These are phyloP conservation scores for Fusarium ramigenum DNA, from an alignment of 2,329 filamentous ascomycete species.

Conservation along the genomic window DNA sequence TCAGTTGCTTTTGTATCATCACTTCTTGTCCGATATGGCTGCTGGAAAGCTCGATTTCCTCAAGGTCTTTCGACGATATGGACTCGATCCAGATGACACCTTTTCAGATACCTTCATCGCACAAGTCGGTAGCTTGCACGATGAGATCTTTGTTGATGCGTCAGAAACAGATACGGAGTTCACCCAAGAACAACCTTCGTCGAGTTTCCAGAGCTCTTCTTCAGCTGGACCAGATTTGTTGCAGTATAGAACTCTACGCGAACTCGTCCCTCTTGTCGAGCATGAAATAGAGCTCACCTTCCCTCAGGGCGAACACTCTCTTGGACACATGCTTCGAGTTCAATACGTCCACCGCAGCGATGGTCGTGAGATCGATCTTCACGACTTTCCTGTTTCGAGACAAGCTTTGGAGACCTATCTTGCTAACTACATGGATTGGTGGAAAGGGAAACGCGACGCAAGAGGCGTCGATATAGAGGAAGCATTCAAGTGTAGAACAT, in stretches of 20 bases:
- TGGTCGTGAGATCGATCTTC: constrained; percentile 62
- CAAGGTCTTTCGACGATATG: constrained; percentile 75
- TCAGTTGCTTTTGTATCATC: constrained; percentile 90
- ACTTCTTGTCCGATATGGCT: constrained; percentile 80
- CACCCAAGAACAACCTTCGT: constrained; percentile 12
- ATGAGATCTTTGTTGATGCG: constrained; percentile 68
- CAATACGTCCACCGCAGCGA: constrained; percentile 64
- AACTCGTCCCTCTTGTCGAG: constrained; percentile 57
- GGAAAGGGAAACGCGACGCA: constrained; percentile 78
- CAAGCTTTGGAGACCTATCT: constrained; percentile 73
- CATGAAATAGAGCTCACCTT: constrained; percentile 63
- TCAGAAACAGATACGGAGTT: constrained; percentile 46
- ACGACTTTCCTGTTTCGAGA: constrained; percentile 73
- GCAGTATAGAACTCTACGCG: constrained; percentile 59
- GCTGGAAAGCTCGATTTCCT: constrained; percentile 75
- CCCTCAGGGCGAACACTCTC: constrained; percentile 56
- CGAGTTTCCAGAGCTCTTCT: constrained; percentile 30
- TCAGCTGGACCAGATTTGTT: constrained; percentile 49
- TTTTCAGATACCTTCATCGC: constrained; percentile 86
- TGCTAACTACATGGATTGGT: constrained; percentile 80
- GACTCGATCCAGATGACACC: constrained; percentile 67
- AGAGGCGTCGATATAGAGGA: constrained; percentile 84
- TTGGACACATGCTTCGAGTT: constrained; percentile 62
- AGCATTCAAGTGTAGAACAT: constrained; percentile 86
- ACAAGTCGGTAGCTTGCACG: constrained; percentile 75